Evolutionary conservation across 1,284 basidiomycete genomes (phyloP), one percentile per base, ranked within the genome.

Genomic region (Ustilago hordei): DNA sequence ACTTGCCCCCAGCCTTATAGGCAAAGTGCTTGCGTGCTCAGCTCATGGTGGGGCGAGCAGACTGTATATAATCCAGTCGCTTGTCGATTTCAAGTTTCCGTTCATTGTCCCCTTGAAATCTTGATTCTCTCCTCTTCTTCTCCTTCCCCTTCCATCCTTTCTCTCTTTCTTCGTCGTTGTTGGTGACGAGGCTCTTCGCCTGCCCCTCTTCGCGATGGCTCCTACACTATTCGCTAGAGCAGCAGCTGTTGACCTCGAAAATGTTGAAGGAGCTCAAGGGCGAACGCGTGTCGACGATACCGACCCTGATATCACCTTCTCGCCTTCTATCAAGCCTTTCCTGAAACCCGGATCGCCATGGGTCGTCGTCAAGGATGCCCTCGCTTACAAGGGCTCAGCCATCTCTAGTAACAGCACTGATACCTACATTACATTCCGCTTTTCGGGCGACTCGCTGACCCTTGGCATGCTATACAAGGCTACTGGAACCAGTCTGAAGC

Each of bases 211-310:
- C 19, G 34, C 38, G 19, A 64, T 60, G 57, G 35, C 39, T 5
- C 57, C 53, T 9, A 32, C 19, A 12, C 34, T 62, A n/a, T 12
- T 34, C n/a, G 43, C 38, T 8, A 54, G 69, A 41, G 55, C 34
- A 17, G 19, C 19, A 7, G 36, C 34, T 17, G 52, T 8, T n/a
- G 55, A 48, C 15, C 36, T 31, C 8, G 52, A 55, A 11, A 60
- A 2, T 8, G 57, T 41, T 34, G 64, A 66, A 39, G 36, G 45
- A 1, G 35, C 50, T 28, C 4, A 43, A 5, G 45, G 50, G 15
- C 35, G 64, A 9, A 66, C 60, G 38, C 69, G 69, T 63, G 38
- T 72, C 69, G 69, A 72, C 39, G 69, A 66, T 39, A 63, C 55
- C 5, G 60, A 67, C 31, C 64, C 64, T 2, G 28, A 39, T 28